phyloP scores from a whole-genome alignment of 441 rosid species.

The Aquilaria agallochum region DNA sequence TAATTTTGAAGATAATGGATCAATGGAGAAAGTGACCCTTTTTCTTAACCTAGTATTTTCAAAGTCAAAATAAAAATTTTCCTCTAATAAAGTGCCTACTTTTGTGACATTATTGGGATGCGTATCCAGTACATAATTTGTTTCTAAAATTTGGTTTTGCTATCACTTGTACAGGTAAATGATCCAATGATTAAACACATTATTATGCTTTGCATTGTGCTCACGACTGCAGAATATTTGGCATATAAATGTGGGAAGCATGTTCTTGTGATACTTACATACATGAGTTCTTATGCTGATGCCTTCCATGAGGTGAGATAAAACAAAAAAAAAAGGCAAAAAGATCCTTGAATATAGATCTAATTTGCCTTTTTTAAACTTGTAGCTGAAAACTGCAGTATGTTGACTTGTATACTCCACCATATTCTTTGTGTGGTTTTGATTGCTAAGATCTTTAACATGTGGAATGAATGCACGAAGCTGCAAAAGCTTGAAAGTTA shows the following conservation, averaged over 20 bases:
- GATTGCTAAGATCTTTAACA: not conserved
- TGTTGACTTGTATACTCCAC: too few relatives aligned
- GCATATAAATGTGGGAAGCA: slow-evolving; percentile 99
- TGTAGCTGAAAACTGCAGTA: too few relatives aligned
- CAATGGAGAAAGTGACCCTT: slow-evolving; percentile 99
- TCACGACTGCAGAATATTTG: slow-evolving; percentile 88
- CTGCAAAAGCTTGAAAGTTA: too few relatives aligned
- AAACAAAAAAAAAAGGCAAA: too few relatives aligned
- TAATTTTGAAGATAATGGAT: slow-evolving; percentile 98
- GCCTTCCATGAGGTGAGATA: slow-evolving; percentile 98
- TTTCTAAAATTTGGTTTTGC: too few relatives aligned
- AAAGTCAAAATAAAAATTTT: too few relatives aligned
- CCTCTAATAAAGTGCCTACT: too few relatives aligned
- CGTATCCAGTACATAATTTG: too few relatives aligned
- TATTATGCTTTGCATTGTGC: slow-evolving; percentile 92
- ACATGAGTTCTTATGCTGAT: slow-evolving; percentile 99
- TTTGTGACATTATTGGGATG: too few relatives aligned
- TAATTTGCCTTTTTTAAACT: too few relatives aligned
- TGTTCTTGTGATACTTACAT: slow-evolving; percentile 90
- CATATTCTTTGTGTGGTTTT: not conserved
- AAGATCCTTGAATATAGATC: too few relatives aligned
- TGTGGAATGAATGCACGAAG: too few relatives aligned
- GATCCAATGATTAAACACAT: slow-evolving; percentile 97
- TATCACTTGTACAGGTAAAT: slow-evolving; percentile 62
- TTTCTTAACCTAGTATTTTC: slow-evolving; percentile 81